phyloP scores from a whole-genome alignment of 441 rosid species.

The Geranium incanum region DNA sequence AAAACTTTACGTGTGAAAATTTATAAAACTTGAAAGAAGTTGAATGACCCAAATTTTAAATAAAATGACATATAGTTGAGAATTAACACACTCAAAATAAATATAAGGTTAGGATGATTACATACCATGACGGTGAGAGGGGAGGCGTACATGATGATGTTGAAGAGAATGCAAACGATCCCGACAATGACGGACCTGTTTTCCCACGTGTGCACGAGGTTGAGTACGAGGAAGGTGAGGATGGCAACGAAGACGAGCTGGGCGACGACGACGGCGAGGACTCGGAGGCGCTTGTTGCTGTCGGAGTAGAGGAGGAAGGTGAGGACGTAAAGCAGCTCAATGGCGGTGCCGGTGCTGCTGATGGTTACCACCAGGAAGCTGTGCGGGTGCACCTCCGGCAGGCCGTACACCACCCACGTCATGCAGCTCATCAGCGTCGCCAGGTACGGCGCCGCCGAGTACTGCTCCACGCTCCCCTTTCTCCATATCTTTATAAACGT shows the following conservation, averaged over 20 bases:
- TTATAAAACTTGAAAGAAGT: too few relatives aligned
- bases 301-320: constrained; percentile 41
- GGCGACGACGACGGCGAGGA: constrained; percentile 21
- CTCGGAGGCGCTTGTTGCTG: constrained; percentile 33
- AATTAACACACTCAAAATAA: too few relatives aligned
- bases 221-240: constrained; percentile 32
- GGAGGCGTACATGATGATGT: constrained; percentile 75
- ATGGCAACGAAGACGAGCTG: constrained; percentile 39
- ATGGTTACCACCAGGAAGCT: constrained; percentile 67
- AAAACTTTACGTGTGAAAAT: too few relatives aligned
- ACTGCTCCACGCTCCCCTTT: constrained; percentile 67
- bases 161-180: constrained; percentile 44
- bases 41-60: too few relatives aligned
- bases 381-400: constrained; percentile 64
- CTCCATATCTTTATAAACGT: constrained; percentile 62
- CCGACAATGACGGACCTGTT: constrained; percentile 55
- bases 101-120: too few relatives aligned
- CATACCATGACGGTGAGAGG: constrained; percentile 74
- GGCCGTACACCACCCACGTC: constrained; percentile 75
- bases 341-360: constrained; percentile 52
- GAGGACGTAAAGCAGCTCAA: constrained; percentile 44
- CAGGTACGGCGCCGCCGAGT: constrained; percentile 61
- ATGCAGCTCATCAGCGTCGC: constrained; percentile 67
- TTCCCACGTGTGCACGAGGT: constrained; percentile 35
- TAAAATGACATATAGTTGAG: too few relatives aligned